Base-by-base conservation (phyloP, 2,329 filamentous ascomycete genomes). In the Colletotrichum sp. region DNA sequence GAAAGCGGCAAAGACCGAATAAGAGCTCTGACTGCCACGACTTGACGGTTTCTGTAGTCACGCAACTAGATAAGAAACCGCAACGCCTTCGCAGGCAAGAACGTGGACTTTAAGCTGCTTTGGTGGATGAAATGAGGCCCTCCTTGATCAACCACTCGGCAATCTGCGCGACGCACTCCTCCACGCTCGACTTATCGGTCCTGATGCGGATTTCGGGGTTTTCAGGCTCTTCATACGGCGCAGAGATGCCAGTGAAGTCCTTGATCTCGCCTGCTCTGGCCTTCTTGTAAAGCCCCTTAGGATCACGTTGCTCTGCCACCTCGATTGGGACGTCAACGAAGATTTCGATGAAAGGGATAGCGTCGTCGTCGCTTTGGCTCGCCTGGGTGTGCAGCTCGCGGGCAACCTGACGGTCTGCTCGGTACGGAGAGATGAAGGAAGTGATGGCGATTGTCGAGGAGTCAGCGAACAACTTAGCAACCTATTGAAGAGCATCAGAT, bases 241-340 rank as follows among this genome's bases (percentile, higher is more conserved):
- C 96, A 79, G 94, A 96, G 81, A 98, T 95, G 71, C 97, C 97
- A 2, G 97, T 99, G 84, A 99, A 99, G 80, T 98, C 95, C 86
- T 97, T 97, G 86, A 98, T 98, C 85, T 97, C 93, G 60, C 97
- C 97, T 67, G 94, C 93, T 60, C 96, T 90, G 15, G 97, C 97
- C 91, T 98, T 98, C 91, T 98, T 98, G 88, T 99, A 99, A 76
- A 98, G 88, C 7, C 96, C 97, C 92, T 99, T 99, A 65, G 97
- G 97, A 83, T 99, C 97, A 78, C 97, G 93, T 91, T 96, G 90
- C 91, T 98, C 96, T 48, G 97, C 96, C 60, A 97, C 95, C 85
- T 95, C 95, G 79, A 98, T 90, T 16, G 96, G 94, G 15, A 98
- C 93, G 85, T 99, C 96, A 78, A 99, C 93, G 83, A 93, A 98